Evolutionary conservation across 495 filamentous ascomycete genomes (phyloP).

Genomic region (Penicillium egyptiacum): DNA sequence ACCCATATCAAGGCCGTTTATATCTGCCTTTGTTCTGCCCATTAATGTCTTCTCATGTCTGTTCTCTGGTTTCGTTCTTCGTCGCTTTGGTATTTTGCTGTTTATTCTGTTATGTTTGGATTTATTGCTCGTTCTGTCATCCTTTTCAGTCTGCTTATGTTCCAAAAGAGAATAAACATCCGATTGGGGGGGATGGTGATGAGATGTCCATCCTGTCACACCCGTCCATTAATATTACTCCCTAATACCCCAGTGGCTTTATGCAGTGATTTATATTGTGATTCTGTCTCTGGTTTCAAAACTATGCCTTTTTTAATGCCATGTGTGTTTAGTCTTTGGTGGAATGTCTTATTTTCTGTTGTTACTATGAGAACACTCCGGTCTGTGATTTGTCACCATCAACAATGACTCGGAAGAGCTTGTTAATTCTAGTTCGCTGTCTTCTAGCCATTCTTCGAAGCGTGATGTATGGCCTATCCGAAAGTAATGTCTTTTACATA

Average conservation of each 20-base stretch:
- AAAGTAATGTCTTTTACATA: not conserved
- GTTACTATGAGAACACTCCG: not conserved
- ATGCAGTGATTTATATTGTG: not conserved
- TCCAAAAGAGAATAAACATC: not conserved
- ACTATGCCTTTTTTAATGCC: not conserved
- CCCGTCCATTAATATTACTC: not conserved
- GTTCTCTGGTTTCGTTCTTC: not conserved
- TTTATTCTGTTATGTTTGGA: not conserved
- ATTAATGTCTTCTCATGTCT: not conserved
- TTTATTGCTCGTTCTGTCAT: not conserved
- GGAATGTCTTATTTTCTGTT: not conserved
- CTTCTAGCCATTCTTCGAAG: not conserved
- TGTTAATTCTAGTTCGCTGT: not conserved
- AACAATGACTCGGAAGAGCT: not conserved
- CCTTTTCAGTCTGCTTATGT: not conserved
- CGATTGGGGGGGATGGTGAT: not conserved
- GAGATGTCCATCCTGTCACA: not conserved
- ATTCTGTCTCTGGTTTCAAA: not conserved
- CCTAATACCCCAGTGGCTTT: slow-evolving; percentile 1
- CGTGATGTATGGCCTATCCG: not conserved
- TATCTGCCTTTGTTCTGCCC: not conserved
- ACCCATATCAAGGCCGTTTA: slow-evolving; percentile 9
- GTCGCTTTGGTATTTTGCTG: not conserved
- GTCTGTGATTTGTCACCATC: not conserved
- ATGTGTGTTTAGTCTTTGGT: not conserved